Base-by-base conservation (phyloP, 495 filamentous ascomycete genomes). In the Chaetomidium leptoderma region DNA sequence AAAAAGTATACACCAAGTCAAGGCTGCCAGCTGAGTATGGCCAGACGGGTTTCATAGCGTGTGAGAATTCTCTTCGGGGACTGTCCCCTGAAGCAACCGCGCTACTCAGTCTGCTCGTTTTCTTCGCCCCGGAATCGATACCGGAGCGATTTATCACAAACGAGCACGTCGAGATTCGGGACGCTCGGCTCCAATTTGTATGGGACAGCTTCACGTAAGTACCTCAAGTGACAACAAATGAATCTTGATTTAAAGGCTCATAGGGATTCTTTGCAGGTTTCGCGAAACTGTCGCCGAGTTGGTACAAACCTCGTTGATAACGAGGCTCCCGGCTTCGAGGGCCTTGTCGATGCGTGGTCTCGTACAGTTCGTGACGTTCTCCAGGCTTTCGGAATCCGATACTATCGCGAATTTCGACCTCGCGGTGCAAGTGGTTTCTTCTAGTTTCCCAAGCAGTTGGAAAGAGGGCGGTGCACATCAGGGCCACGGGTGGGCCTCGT, bases 391-490 rank as follows among this genome's bases (percentile, higher is more conserved):
- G 14, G 23, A 49, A 14, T 9, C 23, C 0, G 43, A 55, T 19
- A 42, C 43, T 24, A 30, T 55, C 16, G 21, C 4, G 2, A 29
- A 40, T 13, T 55, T 55, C 30, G 58, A 54, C n/a, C n/a, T 44
- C 32, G 51, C 58, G 3, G 36, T 60, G 9, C 21, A 44, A 7
- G 43, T 60, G 17, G 35, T 60, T 11, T 60, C 42, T 21, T 51
- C 36, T 43, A 48, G 29, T 23, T 60, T 60, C 33, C 58, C 58
- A 24, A 60, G 43, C 42, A 55, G 51, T 4, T 60, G 58, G 58
- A 30, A 55, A 14, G 8, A 40, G 17, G 2, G 49, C 10, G 50
- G 58, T 23, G 32, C 50, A 17, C 58, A 60, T 26, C 58, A 55
- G 35, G 51, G 51, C n/a, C 58, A 55, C 36, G 51, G 58, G 4